These are phyloP conservation scores for Adiantum capillusveneris DNA, from an alignment of 75 land plant genomes.

Conservation along the genomic window DNA sequence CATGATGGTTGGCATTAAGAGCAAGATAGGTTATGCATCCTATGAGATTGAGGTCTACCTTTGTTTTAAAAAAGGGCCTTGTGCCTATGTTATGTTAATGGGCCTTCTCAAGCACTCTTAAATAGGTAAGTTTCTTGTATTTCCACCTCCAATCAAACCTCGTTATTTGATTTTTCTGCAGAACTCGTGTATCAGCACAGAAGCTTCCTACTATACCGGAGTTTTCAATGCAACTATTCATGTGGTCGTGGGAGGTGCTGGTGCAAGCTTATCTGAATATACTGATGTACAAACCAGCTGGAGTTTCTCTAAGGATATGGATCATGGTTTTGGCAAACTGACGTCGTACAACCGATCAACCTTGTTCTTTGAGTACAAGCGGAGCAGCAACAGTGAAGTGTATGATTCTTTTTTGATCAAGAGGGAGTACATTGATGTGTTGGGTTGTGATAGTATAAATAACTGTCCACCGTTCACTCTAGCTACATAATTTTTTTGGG, in stretches of 20 bases:
- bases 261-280: constrained; percentile 50
- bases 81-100: too few relatives aligned
- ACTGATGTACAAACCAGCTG: constrained; percentile 44
- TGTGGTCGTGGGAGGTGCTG: constrained; percentile 87
- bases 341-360: constrained; percentile 86
- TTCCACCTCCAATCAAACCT: too few relatives aligned
- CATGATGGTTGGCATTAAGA: too few relatives aligned
- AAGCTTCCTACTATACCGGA: constrained; percentile 52
- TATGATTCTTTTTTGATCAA: constrained; percentile 79
- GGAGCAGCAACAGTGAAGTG: constrained; percentile 68
- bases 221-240: constrained; percentile 85
- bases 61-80: too few relatives aligned
- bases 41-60: too few relatives aligned
- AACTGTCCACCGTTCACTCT: constrained; percentile 62
- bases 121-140: too few relatives aligned
- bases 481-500: constrained; percentile 50
- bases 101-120: too few relatives aligned
- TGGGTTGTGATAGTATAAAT: constrained; percentile 57
- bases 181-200: constrained; percentile 64
- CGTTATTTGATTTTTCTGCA: too few relatives aligned
- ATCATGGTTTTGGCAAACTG: constrained; percentile 85
- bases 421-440: constrained; percentile 72
- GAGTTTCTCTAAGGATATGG: constrained; percentile 65
- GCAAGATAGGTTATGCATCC: too few relatives aligned
- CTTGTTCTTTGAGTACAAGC: constrained; percentile 84